Evolutionary conservation across 2,329 filamentous ascomycete genomes (phyloP).

Genomic region (Amylocarpus encephaloides): DNA sequence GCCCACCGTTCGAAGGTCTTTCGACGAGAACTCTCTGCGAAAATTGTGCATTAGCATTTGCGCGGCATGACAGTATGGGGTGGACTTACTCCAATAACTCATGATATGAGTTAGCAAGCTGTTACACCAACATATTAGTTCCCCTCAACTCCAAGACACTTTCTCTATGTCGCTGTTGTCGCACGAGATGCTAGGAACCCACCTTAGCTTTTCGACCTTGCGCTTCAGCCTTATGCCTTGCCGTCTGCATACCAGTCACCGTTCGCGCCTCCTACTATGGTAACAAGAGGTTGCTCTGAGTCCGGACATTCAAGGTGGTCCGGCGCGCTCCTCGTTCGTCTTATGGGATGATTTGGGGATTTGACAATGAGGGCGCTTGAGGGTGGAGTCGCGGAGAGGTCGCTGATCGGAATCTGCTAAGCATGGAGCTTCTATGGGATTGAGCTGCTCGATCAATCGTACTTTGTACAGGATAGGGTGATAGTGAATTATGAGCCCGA

Average conservation of each 20-base stretch:
- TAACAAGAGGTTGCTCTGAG: constrained; percentile 22
- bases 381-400: constrained; percentile 1
- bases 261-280: constrained; percentile 28
- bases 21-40: constrained; percentile 82
- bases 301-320: constrained; percentile 27
- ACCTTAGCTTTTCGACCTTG: constrained; percentile 59
- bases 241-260: constrained; percentile 38
- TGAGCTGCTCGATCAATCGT: constrained; percentile 11
- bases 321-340: constrained; percentile 6
- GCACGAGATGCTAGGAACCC: constrained; percentile 10
- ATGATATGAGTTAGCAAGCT: constrained; percentile 97
- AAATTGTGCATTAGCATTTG: constrained; percentile 22
- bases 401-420: neutral
- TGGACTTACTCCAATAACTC: constrained; percentile 79
- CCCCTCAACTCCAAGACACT: neutral
- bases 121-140: constrained; percentile 33
- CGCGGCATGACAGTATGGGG: neutral
- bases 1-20: constrained; percentile 84
- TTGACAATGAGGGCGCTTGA: neutral
- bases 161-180: neutral
- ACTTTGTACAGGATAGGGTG: constrained; percentile 6
- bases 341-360: too few species aligned
- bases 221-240: constrained; percentile 51
- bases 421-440: constrained; percentile 12
- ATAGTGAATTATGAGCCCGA: constrained; percentile 12